A percentile compares a stretch with the other conserved stretches of the same genome.
These are phyloP conservation scores for Mortierella sp. DNA, from an alignment of 371 early-diverging fungal genomes.

Conservation along the genomic window DNA sequence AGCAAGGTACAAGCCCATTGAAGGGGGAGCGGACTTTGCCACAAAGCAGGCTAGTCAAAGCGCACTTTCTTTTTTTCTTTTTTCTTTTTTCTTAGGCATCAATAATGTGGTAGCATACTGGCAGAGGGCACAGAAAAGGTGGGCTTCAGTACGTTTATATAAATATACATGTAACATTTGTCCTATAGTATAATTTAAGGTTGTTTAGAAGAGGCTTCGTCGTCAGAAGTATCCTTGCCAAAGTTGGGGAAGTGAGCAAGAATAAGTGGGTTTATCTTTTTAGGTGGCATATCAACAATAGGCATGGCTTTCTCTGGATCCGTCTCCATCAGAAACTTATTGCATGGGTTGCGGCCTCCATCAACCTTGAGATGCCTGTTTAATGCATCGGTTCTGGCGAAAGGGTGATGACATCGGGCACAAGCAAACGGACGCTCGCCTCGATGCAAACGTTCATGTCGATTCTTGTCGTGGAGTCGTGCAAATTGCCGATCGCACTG, in stretches of 20 bases:
- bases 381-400: constrained; percentile 84
- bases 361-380: constrained; percentile 66
- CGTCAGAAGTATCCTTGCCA: constrained; percentile 17
- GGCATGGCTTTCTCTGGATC: constrained; percentile 44
- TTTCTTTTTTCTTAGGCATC: not conserved
- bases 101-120: not conserved
- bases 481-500: constrained; percentile 73
- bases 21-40: too few species aligned
- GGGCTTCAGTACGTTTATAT: too few species aligned
- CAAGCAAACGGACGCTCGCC: constrained; percentile 73
- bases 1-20: too few species aligned
- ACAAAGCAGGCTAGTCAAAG: too few species aligned
- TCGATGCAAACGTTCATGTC: constrained; percentile 77
- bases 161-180: too few species aligned
- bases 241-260: constrained; percentile 42
- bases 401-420: constrained; percentile 73
- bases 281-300: constrained; percentile 46
- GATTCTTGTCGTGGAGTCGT: constrained; percentile 85
- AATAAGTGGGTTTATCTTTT: constrained; percentile 54
- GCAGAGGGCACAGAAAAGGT: too few species aligned
- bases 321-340: constrained; percentile 42
- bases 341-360: constrained; percentile 52
- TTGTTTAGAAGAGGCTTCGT: constrained; percentile 5
- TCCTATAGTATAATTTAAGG: not conserved
- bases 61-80: not conserved